Evolutionary conservation across 306 rosid genomes (phyloP), one percentile per base, ranked within the genome.

Genomic region (Trifolium dubium): DNA sequence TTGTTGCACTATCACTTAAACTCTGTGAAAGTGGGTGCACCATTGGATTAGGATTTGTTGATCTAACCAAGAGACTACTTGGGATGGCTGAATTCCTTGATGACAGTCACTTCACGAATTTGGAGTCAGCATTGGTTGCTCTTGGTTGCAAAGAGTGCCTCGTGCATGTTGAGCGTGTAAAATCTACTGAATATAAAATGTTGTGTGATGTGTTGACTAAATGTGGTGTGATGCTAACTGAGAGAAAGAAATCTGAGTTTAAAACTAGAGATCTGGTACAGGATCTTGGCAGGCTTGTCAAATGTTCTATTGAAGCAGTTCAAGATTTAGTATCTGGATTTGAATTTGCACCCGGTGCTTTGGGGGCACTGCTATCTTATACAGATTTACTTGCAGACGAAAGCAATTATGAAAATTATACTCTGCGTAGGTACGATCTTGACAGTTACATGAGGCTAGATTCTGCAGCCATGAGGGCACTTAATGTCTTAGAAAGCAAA

Each of bases 121-220:
- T 88, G 76, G 99, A 94, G 83, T 92, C 99, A 58, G 87, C 97
- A 71, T 82, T 94, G 79, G 90, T 94, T 75, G 97, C 93, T 75
- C 95, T 94, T 73, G 97, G 99, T 65, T 89, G 99, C 85, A 94
- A 92, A 85, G 99, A 94, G 67, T 94, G 97, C 81, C 89, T 94
- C 81, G 82, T 92, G 60, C 90, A 97, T 68, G 55, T 62, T 2
- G 96, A 94, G 61, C 67, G 75, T 81, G 83, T 85, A 60, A 94
- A 87, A 82, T 86, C 88, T 39, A 74, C 67, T 79, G 97, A 89
- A 81, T 80, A 68, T 49, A 91, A 81, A 80, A 81, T 84, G 65
- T 68, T 94, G 69, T 76, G 79, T 70, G 96, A 88, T 83, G 87
- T 88, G 59, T 75, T 94, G 85, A 81, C 83, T 39, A 89, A 86